Conservation (phyloP, 1,284 basidiomycete species). For the Cutaneotrichosporon sp. region DNA sequence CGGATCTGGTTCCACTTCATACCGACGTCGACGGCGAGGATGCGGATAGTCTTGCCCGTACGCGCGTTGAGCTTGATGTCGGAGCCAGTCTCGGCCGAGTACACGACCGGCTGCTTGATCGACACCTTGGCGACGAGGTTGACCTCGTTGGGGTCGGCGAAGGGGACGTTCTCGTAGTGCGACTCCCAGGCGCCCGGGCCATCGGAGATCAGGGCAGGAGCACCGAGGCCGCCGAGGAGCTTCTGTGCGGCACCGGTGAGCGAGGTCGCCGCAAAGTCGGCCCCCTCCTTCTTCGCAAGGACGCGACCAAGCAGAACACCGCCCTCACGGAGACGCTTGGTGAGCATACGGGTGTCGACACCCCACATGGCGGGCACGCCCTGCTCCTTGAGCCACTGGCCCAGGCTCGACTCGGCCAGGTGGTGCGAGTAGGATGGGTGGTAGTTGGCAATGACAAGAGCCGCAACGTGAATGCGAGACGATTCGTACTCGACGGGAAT, state of each 20-base stretch:
- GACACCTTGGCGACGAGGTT: conserved; percentile 93
- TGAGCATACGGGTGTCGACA: conserved; percentile 93
- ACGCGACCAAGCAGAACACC: conserved; percentile 87
- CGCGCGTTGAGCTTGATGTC: conserved; percentile 68
- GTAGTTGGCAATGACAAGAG: conserved; percentile 89
- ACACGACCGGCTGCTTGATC: conserved; percentile 62
- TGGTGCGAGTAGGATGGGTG: conserved; percentile 93
- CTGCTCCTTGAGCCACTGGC: conserved; percentile 92
- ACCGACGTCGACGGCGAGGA: conserved; percentile 91
- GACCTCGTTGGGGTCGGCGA: conserved; percentile 79
- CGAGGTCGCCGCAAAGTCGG: conserved; percentile 28
- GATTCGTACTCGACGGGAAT: conserved; percentile 88
- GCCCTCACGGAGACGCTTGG: conserved; percentile 91
- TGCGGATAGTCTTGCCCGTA: conserved; percentile 68
- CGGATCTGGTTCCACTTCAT: conserved; percentile 99
- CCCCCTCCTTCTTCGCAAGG: conserved; percentile 54
- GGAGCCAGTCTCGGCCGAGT: conserved; percentile 54
- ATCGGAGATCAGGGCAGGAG: conserved; percentile 3
- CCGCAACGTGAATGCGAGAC: conserved; percentile 86
- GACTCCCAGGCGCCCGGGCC: conserved; percentile 62
- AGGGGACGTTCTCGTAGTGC: conserved; percentile 74
- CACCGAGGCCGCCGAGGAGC: conserved; percentile 43
- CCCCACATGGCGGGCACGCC: conserved; percentile 93
- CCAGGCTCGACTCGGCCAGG: conserved; percentile 81
- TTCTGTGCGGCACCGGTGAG: conserved; percentile 43